Percentiles rank a stretch among this genome's conserved stretches.
Conservation (phyloP, 768 basidiomycete genomes). For the Naganishia onofrii region DNA sequence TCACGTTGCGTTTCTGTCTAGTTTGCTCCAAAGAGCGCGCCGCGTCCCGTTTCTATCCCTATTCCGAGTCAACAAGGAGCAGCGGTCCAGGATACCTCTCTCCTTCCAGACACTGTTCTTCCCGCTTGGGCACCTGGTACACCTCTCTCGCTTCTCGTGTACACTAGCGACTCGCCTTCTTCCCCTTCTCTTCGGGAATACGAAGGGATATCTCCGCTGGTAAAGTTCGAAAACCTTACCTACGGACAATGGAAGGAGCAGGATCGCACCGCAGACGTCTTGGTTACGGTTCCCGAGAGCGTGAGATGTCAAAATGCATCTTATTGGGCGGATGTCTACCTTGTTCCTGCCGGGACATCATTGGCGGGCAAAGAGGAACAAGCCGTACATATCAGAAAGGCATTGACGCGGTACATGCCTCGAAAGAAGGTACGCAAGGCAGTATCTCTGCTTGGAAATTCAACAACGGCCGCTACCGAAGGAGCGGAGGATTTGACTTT, state of each 20-base stretch:
- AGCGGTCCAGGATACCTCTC: not conserved
- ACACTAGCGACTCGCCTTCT: constrained; percentile 37
- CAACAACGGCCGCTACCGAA: constrained; percentile 39
- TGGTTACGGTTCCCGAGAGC: constrained; percentile 44
- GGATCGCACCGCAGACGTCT: constrained; percentile 39
- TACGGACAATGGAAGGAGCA: constrained; percentile 49
- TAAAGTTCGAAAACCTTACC: constrained; percentile 46
- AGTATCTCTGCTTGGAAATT: constrained; percentile 63
- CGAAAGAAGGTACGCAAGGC: constrained; percentile 71
- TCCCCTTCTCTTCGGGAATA: constrained; percentile 8
- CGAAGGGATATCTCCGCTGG: constrained; percentile 35
- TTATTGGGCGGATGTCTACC: constrained; percentile 46
- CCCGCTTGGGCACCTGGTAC: constrained; percentile 48
- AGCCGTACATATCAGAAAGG: constrained; percentile 41
- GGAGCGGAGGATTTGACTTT: constrained; percentile 44
- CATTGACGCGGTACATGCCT: constrained; percentile 75
- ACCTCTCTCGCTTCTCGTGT: constrained; percentile 45
- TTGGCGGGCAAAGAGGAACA: not conserved
- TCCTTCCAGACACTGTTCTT: constrained; percentile 3
- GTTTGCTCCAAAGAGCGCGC: not conserved
- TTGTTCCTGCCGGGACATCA: constrained; percentile 30
- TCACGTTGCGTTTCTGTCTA: not conserved
- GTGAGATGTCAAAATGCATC: constrained; percentile 42
- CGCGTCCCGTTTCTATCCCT: not conserved
- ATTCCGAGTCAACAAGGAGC: constrained; percentile 4